phyloP scores from a whole-genome alignment of 306 rosid genomes.

The Lathyrus sativus region DNA sequence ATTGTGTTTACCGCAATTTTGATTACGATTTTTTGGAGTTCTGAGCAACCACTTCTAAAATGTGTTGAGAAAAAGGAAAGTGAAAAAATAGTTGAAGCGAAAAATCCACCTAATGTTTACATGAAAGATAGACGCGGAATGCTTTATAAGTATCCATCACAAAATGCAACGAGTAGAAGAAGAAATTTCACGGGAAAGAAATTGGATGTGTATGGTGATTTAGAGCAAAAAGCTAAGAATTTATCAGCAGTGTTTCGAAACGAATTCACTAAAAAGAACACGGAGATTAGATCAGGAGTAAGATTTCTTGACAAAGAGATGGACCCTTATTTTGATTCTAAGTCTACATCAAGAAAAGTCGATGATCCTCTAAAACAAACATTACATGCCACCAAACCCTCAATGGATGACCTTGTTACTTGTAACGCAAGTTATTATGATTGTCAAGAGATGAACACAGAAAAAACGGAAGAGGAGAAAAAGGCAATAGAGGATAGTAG shows the following conservation, averaged over 20 bases:
- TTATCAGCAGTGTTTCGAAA: slow-evolving; percentile 30
- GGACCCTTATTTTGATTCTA: slow-evolving; percentile 22
- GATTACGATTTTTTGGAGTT: slow-evolving; percentile 68
- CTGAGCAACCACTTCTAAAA: slow-evolving; percentile 49
- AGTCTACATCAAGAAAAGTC: slow-evolving; percentile 4
- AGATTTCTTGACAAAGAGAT: slow-evolving; percentile 23
- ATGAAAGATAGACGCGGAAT: slow-evolving; percentile 20
- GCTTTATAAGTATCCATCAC: slow-evolving; percentile 40
- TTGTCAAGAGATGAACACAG: slow-evolving; percentile 23
- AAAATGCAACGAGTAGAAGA: slow-evolving; percentile 55
- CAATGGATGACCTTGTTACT: slow-evolving; percentile 23
- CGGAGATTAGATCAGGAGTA: slow-evolving; percentile 1
- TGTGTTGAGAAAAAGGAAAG: slow-evolving; percentile 23
- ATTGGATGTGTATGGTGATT: slow-evolving; percentile 44
- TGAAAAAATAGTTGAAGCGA: slow-evolving; percentile 26
- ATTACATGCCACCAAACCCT: not conserved
- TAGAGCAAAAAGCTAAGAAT: slow-evolving; percentile 35
- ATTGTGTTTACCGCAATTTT: slow-evolving; percentile 52
- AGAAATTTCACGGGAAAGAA: slow-evolving; percentile 49
- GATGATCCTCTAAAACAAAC: slow-evolving; percentile 8
- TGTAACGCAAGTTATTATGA: slow-evolving; percentile 9
- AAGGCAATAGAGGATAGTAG: slow-evolving; percentile 40
- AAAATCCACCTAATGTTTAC: not conserved
- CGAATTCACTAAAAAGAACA: slow-evolving; percentile 20
- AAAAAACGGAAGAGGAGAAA: slow-evolving; percentile 36